A percentile compares a stretch with the other conserved stretches of the same genome.
Evolutionary conservation across 148 eudicot species (phyloP).

Genomic region (Amaranthus cruentus): DNA sequence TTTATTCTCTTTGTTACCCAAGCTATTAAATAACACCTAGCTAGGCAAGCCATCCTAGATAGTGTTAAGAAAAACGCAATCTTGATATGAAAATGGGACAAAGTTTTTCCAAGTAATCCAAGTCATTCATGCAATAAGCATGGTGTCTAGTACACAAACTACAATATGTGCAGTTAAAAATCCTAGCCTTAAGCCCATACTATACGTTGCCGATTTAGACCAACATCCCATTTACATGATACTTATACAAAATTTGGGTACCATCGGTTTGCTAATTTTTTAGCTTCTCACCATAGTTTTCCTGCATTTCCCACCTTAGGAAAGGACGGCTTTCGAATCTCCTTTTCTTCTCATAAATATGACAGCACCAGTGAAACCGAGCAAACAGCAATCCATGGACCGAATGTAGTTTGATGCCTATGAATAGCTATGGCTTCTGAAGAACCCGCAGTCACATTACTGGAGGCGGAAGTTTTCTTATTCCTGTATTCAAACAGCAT

Average conservation of each 20-base stretch:
- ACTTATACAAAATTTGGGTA: constrained; percentile 21
- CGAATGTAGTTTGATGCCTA: not conserved
- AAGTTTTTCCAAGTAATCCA: not conserved
- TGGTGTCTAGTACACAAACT: not conserved
- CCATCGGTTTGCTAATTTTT: not conserved
- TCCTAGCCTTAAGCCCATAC: constrained; percentile 15
- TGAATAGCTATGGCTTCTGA: constrained; percentile 27
- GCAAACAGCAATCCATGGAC: constrained; percentile 16
- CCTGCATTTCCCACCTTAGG: constrained; percentile 10
- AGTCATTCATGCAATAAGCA: constrained; percentile 1
- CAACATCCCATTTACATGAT: constrained; percentile 16
- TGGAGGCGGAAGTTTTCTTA: constrained; percentile 9
- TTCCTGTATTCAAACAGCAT: constrained; percentile 16
- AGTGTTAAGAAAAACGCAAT: not conserved
- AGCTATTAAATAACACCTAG: too few relatives aligned
- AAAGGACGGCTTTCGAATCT: not conserved
- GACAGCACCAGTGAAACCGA: constrained; percentile 18
- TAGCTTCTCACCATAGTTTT: not conserved
- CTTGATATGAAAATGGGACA: not conserved
- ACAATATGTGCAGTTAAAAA: constrained; percentile 25
- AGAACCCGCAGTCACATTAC: constrained; percentile 14
- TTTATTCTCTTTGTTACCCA: too few relatives aligned
- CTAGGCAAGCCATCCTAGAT: not conserved
- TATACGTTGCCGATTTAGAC: constrained; percentile 1
- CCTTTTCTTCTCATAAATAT: constrained; percentile 4